Evolutionary conservation across 2,329 filamentous ascomycete species (phyloP), one percentile per base, ranked within the genome.

Genomic region (Colletotrichum sp.): DNA sequence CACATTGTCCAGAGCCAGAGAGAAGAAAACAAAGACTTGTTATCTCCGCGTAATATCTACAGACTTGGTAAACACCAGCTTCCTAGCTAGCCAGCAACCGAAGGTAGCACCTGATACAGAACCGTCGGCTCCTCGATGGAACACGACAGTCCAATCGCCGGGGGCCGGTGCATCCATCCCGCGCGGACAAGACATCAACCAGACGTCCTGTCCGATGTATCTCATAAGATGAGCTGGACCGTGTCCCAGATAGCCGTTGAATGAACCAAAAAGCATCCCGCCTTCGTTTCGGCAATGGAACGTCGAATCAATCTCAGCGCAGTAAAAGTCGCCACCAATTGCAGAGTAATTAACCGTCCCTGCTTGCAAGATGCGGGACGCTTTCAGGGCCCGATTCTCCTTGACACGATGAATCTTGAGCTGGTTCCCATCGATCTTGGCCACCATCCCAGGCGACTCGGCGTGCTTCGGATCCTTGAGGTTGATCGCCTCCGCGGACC

Each of bases 71-170:
- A 67, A 67, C n/a, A 77, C 60, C 4, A 79, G 63, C 52, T 77
- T 76, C 71, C 85, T 82, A 3, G 85, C 85, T 21, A 87, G 70
- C 85, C 85, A 87, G 72, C 85, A 87, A 12, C 86, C 85, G 63
- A 87, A 80, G 1, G 78, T 85, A 12, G 82, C 78, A 1, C 80
- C 79, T 7, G 63, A 65, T 0, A 85, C 78, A 5, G 48, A 69
- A 18, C 81, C 79, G 7, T 76, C 64, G 7, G 79, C 79, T 67
- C 80, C 76, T 13, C 82, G 80, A 28, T 77, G 77, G 34, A 87
- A 83, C 5, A 83, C 81, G 2, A 87, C 75, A 1, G 86, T 87
- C 86, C 86, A 87, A 67, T 87, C 82, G 6, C 86, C 85, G 1
- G 85, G 86, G 1, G 86, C 82, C 6, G 83, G 82, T 1, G 84